These are phyloP conservation scores for Angophora floribunda DNA, from an alignment of 345 rosid genomes.

Conservation along the genomic window DNA sequence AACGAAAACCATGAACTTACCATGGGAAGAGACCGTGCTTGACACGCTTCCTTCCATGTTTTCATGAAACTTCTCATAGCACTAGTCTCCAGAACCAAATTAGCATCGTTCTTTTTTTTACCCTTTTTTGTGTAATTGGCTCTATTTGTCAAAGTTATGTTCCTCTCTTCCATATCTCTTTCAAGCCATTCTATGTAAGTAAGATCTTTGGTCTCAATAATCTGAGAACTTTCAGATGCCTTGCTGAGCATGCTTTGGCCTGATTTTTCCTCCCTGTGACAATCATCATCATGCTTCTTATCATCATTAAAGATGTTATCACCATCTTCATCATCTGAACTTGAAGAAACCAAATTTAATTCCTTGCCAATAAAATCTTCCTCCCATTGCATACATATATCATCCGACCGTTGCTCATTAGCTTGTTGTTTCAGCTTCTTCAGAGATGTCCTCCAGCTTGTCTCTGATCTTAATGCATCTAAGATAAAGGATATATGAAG, in stretches of 20 bases:
- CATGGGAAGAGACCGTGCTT: slow-evolving; percentile 23
- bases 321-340: slow-evolving; percentile 61
- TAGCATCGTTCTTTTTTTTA: slow-evolving; percentile 8
- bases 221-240: slow-evolving; percentile 9
- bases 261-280: not conserved
- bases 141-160: slow-evolving; percentile 2
- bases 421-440: not conserved
- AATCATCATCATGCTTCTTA: slow-evolving; percentile 5
- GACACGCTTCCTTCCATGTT: slow-evolving; percentile 67
- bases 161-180: slow-evolving; percentile 21
- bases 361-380: slow-evolving; percentile 59
- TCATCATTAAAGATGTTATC: slow-evolving; percentile 15
- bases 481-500: slow-evolving; percentile 1
- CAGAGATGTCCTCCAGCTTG: not conserved
- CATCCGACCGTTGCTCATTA: not conserved
- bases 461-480: not conserved
- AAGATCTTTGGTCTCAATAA: slow-evolving; percentile 23
- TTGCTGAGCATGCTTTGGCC: not conserved
- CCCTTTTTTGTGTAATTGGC: slow-evolving; percentile 12
- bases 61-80: slow-evolving; percentile 43
- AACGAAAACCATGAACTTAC: slow-evolving; percentile 22
- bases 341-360: slow-evolving; percentile 46
- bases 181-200: slow-evolving; percentile 23
- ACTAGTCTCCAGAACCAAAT: slow-evolving; percentile 23
- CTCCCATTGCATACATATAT: not conserved